Evolutionary conservation across 805 yeast genomes (phyloP), one percentile per base, ranked within the genome.

Genomic region (Kazachstania taianensis): DNA sequence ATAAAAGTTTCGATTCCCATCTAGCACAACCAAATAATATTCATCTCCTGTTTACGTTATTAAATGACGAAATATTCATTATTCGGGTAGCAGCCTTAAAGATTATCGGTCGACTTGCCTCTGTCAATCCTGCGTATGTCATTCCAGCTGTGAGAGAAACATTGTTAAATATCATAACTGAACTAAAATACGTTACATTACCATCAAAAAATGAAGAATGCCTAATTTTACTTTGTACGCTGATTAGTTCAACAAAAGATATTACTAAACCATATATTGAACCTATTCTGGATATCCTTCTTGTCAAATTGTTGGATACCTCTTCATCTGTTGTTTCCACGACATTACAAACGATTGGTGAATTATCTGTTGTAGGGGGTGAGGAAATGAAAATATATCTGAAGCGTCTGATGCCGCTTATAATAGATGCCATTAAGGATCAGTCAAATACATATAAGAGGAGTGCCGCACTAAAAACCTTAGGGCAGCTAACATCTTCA

Each of bases 21-120:
- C 61, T 87, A 25, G 81, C 96, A 0, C 96, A 89, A 54, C 92
- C 94, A 1, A 92, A 81, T 37, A 86, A 85, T 53, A 89, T 86
- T 13, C 69, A 80, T 37, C 61, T 85, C 5, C 63, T 87, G 22
- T 83, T 89, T 49, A 81, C 85, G 63, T 87, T 94, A 0, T 63
- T 87, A 40, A 81, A 89, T 52, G 97, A 87, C 58, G 96, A 86
- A 55, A 72, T 71, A 2, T 89, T 89, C 51, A 74, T 73, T 7
- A 78, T 89, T 3, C 68, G 94, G 32, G 75, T 81, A 43, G 79
- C 73, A 5, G 81, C 94, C 0, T 73, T 89, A 30, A 69, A 69
- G 33, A 70, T 86, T 9, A 73, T 89, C 43, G 96, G 96, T 2
- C 69, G 96, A 35, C 61, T 89, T 14, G 78, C 94, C 0, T 62